A percentile compares a stretch with the other conserved stretches of the same genome.
Evolutionary conservation across 23 red algal species (phyloP).

Genomic region (Gracilaria gracilis): DNA sequence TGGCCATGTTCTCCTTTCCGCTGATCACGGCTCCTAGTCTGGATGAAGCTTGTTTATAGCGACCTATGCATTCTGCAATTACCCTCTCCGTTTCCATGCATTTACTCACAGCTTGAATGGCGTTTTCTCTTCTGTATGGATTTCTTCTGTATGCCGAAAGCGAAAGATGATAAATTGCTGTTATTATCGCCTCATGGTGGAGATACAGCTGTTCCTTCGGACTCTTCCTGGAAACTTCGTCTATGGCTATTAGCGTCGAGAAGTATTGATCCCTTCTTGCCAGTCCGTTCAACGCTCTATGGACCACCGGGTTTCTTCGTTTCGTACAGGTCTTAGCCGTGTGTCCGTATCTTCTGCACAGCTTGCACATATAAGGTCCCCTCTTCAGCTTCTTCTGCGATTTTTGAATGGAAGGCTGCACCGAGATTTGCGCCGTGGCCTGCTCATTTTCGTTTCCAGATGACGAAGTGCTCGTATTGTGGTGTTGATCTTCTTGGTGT

Average conservation of each 20-base stretch:
- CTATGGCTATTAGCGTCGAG: neutral
- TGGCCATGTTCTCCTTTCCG: neutral
- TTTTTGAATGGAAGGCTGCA: slow-evolving; percentile 6
- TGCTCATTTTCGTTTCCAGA: neutral
- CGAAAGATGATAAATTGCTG: slow-evolving; percentile 1
- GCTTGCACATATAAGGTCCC: slow-evolving; percentile 30
- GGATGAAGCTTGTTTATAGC: neutral
- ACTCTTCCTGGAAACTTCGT: neutral
- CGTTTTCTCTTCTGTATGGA: neutral
- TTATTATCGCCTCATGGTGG: neutral
- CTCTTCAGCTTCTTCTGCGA: neutral
- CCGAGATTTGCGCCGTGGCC: neutral
- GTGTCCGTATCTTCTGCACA: slow-evolving; percentile 11
- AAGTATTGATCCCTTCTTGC: neutral
- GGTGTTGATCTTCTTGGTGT: neutral
- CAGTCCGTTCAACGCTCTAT: neutral
- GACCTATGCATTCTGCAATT: neutral
- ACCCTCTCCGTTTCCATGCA: neutral
- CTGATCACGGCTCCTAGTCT: neutral
- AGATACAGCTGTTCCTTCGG: slow-evolving; percentile 12
- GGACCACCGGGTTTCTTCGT: neutral
- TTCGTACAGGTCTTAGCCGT: slow-evolving; percentile 13
- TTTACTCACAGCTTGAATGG: neutral
- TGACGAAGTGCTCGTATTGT: neutral
- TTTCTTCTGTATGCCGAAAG: neutral